Base-by-base conservation (phyloP, 306 rosid genomes). In the Vigna mungo region DNA sequence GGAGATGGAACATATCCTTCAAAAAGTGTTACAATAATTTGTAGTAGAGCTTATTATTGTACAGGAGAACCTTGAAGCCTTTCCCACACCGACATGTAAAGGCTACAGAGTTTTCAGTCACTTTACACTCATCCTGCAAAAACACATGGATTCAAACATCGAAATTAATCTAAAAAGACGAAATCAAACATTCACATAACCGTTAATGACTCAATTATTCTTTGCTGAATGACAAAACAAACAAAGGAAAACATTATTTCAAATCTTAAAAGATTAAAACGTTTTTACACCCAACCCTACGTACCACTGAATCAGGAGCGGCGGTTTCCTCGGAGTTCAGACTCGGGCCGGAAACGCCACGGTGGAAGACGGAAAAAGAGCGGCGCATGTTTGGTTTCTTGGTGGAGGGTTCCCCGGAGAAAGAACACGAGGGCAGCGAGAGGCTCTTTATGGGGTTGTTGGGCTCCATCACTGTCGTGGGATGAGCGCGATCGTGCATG, bases 31-130 rank as follows among this genome's bases (percentile, higher is more conserved):
- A 25, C 2, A 25, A 71, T 67, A 88, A 80, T 85, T 88, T 90
- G 86, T 90, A 90, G 86, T 85, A 90, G 14, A 89, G 85, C 0
- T 77, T 82, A 34, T 78, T 84, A 18, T 54, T 89, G 10, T 80
- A 64, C 15, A 88, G 79, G 39, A 90, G 87, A 49, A 90, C 80
- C 80, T 89, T 85, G 49, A 82, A 87, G 23, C 76, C 85, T 65
- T 81, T 88, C 32, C 88, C 86, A 77, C 96, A 90, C 4, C 88
- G 88, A 27, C 96, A 90, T 66, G 68, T 77, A 77, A 90, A 87
- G 61, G 56, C 52, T 25, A 85, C 3, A 32, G 86, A 74, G 68
- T 82, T 81, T 43, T 79, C 87, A 15, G 67, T 76, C 85, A n/a
- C n/a, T n/a, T n/a, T n/a, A n/a, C n/a, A n/a, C 80, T 85, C 75